Conservation (phyloP, 2,329 filamentous ascomycete genomes). For the Colletotrichum spinosum region DNA sequence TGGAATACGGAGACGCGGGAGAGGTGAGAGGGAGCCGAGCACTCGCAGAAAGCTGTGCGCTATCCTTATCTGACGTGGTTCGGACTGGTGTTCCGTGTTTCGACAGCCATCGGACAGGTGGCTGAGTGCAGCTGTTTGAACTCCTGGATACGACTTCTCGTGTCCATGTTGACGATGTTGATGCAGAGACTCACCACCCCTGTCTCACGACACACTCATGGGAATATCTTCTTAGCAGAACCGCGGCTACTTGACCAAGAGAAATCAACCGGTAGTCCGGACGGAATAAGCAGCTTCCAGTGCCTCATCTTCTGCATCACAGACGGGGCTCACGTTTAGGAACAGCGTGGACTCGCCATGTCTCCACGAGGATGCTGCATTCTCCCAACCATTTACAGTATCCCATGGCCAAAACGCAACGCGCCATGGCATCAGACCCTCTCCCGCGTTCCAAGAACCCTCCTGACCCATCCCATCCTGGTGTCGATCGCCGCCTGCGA, state of each 20-base stretch:
- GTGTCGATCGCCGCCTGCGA: conserved; percentile 28
- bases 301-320: background rate
- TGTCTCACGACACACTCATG: background rate
- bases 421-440: background rate
- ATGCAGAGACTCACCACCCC: no score
- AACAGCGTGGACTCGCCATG: background rate
- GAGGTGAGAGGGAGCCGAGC: conserved; percentile 8
- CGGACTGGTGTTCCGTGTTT: conserved; percentile 8
- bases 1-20: background rate
- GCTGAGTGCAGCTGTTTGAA: conserved; percentile 18
- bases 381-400: background rate
- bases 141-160: background rate
- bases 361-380: background rate
- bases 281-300: conserved; percentile 5
- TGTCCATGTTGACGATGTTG: no score
- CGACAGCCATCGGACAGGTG: conserved; percentile 19
- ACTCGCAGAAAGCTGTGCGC: background rate
- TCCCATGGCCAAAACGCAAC: background rate
- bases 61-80: background rate
- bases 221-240: background rate
- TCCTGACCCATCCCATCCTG: conserved; percentile 30
- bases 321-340: background rate
- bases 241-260: background rate
- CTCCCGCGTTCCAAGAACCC: background rate
- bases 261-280: conserved; percentile 25